Percentiles rank a stretch among this genome's conserved stretches.
phyloP scores from a whole-genome alignment of 1,139 yeast genomes.

The Diutina catenulata region DNA sequence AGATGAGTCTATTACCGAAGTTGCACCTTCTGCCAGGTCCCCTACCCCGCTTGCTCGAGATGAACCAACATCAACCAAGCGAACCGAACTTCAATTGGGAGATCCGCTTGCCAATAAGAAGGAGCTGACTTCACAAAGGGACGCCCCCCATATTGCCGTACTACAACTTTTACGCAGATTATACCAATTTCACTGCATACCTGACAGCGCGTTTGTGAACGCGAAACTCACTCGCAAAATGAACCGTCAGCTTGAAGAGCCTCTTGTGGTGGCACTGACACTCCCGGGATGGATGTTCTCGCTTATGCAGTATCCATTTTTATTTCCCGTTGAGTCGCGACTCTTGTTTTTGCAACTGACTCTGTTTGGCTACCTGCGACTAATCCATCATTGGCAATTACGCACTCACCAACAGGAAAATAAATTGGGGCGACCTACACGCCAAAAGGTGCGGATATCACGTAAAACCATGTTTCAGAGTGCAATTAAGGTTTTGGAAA shows the following conservation, averaged over 20 bases:
- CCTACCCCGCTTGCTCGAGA: too few relatives aligned
- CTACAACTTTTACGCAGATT: neutral
- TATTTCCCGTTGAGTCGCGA: slow-evolving; percentile 78
- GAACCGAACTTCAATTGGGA: neutral
- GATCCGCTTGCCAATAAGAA: too few relatives aligned
- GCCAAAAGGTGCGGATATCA: slow-evolving; percentile 74
- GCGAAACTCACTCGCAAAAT: slow-evolving; percentile 81
- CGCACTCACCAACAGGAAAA: slow-evolving; percentile 8
- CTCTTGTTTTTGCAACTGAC: slow-evolving; percentile 73
- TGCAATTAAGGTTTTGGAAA: slow-evolving; percentile 66
- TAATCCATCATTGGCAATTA: slow-evolving; percentile 58
- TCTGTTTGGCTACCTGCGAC: slow-evolving; percentile 82
- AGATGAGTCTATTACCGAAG: too few relatives aligned
- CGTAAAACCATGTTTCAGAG: slow-evolving; percentile 63
- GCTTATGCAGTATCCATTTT: slow-evolving; percentile 64
- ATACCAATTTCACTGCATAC: slow-evolving; percentile 20
- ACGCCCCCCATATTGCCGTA: too few relatives aligned
- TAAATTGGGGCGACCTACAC: slow-evolving; percentile 50
- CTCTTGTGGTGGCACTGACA: slow-evolving; percentile 74
- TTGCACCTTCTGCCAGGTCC: neutral
- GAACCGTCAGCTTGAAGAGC: slow-evolving; percentile 82
- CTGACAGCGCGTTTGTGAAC: slow-evolving; percentile 42
- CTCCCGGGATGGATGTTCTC: slow-evolving; percentile 80
- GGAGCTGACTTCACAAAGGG: too few relatives aligned
- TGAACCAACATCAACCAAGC: too few relatives aligned